phyloP scores from a whole-genome alignment of 1,139 yeast species.

The Arxiozyma heterogenica region DNA sequence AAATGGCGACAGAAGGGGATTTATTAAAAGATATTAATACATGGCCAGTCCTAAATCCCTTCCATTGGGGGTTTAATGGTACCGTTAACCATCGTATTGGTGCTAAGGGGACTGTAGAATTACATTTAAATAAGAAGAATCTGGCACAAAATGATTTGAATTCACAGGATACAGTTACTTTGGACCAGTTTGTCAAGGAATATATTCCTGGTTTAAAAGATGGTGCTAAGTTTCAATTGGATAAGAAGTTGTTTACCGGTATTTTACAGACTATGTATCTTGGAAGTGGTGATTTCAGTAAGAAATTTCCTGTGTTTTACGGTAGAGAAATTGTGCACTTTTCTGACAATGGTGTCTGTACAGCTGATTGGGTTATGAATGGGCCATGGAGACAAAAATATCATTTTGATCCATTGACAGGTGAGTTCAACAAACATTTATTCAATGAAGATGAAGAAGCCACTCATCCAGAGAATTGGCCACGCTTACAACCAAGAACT shows the following conservation, averaged over 20 bases:
- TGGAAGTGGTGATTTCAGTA: constrained; percentile 45
- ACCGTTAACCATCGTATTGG: constrained; percentile 32
- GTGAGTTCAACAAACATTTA: constrained; percentile 31
- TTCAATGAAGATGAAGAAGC: constrained; percentile 44
- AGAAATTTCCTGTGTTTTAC: constrained; percentile 51
- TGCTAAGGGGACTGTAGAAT: constrained; percentile 32
- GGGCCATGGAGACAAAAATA: constrained; percentile 32
- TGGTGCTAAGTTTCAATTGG: constrained; percentile 43
- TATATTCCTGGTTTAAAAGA: constrained; percentile 41
- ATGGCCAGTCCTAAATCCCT: constrained; percentile 28
- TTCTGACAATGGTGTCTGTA: constrained; percentile 57
- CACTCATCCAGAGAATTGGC: constrained; percentile 59
- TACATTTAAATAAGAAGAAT: constrained; percentile 32
- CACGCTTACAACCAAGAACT: constrained; percentile 70
- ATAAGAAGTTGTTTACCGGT: constrained; percentile 64
- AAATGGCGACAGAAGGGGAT: constrained; percentile 4
- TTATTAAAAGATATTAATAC: constrained; percentile 5
- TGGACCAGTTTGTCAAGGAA: constrained; percentile 34
- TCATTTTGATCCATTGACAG: constrained; percentile 17
- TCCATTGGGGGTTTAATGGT: constrained; percentile 37
- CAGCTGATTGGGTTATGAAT: constrained; percentile 67
- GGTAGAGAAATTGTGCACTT: constrained; percentile 64
- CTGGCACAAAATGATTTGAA: neutral
- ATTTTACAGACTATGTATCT: constrained; percentile 66
- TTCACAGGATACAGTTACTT: constrained; percentile 19